Conservation (phyloP, 1,284 basidiomycete genomes). For the Mycena sp. region DNA sequence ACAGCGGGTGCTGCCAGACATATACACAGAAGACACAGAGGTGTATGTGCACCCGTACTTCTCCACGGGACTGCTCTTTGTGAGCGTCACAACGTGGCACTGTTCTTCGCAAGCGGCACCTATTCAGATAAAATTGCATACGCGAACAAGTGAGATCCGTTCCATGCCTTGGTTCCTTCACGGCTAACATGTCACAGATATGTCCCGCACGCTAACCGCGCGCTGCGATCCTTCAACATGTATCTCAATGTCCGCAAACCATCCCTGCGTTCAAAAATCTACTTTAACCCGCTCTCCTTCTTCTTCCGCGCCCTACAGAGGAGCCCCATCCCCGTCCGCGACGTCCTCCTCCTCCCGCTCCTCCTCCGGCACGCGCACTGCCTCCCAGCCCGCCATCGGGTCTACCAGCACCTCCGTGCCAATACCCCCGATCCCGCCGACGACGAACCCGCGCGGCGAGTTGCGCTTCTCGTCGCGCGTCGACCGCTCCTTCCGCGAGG, state of each 20-base stretch:
- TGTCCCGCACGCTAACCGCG: conserved; percentile 94
- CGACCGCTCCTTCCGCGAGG: conserved; percentile 84
- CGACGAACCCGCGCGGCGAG: conserved; percentile 92
- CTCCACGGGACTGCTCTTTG: conserved; percentile 80
- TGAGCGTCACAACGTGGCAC: conserved; percentile 88
- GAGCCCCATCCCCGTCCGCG: conserved; percentile 34
- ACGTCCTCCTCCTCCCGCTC: conserved; percentile 32
- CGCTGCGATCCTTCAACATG: conserved; percentile 94
- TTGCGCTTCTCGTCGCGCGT: conserved; percentile 95
- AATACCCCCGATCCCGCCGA: conserved; percentile 90
- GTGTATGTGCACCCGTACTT: conserved; percentile 74
- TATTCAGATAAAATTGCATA: conserved; percentile 97
- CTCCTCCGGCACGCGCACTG: conserved; percentile 39
- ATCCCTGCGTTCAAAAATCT: conserved; percentile 67
- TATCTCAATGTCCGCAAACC: conserved; percentile 92
- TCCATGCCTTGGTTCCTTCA: neutral
- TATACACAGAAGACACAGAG: conserved; percentile 53
- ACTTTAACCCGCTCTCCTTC: conserved; percentile 71
- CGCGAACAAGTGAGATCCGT: conserved; percentile 83
- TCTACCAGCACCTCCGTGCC: conserved; percentile 42
- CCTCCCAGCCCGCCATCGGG: conserved; percentile 36
- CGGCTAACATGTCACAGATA: conserved; percentile 73
- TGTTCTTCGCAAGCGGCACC: conserved; percentile 98
- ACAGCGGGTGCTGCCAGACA: conserved; percentile 57
- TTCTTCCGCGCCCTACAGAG: conserved; percentile 60